These are phyloP conservation scores for Cladophialophora psammophila DNA, from an alignment of 2,329 filamentous ascomycete species.

Conservation along the genomic window DNA sequence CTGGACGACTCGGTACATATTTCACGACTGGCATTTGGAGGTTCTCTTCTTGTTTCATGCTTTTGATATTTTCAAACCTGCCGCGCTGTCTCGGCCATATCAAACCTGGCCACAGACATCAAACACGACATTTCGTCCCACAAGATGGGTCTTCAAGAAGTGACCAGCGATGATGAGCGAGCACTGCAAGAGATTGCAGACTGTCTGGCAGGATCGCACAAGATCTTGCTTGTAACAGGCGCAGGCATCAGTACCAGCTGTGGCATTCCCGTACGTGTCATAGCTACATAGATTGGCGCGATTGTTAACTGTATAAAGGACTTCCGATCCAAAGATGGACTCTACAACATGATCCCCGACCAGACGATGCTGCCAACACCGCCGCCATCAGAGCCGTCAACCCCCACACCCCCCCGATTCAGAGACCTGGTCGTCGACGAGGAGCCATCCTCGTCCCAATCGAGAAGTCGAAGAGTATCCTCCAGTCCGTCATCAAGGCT, in stretches of 20 bases:
- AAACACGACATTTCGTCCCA: not conserved
- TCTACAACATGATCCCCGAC: constrained; percentile 74
- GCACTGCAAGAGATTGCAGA: constrained; percentile 72
- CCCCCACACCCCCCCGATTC: constrained; percentile 32
- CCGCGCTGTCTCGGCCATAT: not conserved
- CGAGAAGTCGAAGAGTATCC: constrained; percentile 48
- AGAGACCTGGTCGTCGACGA: constrained; percentile 55
- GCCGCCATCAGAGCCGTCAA: constrained; percentile 36
- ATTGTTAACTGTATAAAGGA: constrained; percentile 34
- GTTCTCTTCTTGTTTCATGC: not conserved
- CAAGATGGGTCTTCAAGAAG: constrained; percentile 42
- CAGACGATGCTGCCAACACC: constrained; percentile 51
- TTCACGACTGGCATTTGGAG: not conserved
- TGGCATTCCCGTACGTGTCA: constrained; percentile 70
- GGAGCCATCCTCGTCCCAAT: constrained; percentile 52
- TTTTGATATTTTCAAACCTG: not conserved
- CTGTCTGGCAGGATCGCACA: constrained; percentile 68
- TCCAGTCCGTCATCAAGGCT: constrained; percentile 53
- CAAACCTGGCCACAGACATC: not conserved
- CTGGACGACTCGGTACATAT: constrained; percentile 2
- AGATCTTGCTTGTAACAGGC: constrained; percentile 75
- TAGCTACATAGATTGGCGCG: not conserved
- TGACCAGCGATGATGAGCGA: constrained; percentile 55
- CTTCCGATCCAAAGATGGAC: constrained; percentile 63
- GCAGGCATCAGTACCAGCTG: constrained; percentile 79